These are phyloP conservation scores for Vitis amurensis DNA, from an alignment of 164 flowering plant genomes.

Conservation along the genomic window DNA sequence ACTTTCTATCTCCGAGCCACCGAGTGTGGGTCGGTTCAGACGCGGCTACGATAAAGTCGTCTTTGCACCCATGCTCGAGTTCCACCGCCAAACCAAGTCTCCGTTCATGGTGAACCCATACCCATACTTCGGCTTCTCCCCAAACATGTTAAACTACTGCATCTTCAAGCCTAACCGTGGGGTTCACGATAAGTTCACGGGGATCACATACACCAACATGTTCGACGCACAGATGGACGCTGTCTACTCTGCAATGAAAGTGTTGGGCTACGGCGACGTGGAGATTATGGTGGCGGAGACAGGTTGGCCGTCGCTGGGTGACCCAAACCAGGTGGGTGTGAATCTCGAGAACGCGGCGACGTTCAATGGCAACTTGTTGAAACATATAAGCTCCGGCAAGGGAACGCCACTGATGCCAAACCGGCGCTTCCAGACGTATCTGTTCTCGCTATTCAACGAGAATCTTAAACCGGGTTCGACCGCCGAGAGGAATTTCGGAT, in stretches of 20 bases:
- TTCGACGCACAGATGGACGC: slow-evolving; percentile 73
- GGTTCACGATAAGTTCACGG: slow-evolving; percentile 35
- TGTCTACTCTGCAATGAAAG: slow-evolving; percentile 46
- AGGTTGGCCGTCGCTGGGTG: slow-evolving; percentile 54
- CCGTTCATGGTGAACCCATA: slow-evolving; percentile 81
- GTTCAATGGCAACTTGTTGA: slow-evolving; percentile 36
- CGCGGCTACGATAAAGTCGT: slow-evolving; percentile 40
- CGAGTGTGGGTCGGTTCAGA: slow-evolving; percentile 62
- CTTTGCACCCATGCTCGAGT: slow-evolving; percentile 60
- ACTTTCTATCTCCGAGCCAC: slow-evolving; percentile 43
- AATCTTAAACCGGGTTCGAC: slow-evolving; percentile 40
- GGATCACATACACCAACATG: slow-evolving; percentile 56
- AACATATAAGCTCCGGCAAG: slow-evolving; percentile 19
- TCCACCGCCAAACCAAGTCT: slow-evolving; percentile 55
- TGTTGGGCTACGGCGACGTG: slow-evolving; percentile 43
- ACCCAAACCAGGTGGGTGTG: slow-evolving; percentile 19
- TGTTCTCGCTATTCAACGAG: slow-evolving; percentile 47
- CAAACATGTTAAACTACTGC: slow-evolving; percentile 39
- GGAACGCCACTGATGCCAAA: slow-evolving; percentile 68
- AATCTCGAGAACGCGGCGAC: slow-evolving; percentile 31
- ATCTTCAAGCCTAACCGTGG: slow-evolving; percentile 59
- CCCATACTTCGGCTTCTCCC: slow-evolving; percentile 63
- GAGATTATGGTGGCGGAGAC: slow-evolving; percentile 43
- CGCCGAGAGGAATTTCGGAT: slow-evolving; percentile 43
- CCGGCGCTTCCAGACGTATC: slow-evolving; percentile 36